Percentiles rank a stretch among this genome's conserved stretches.
Conservation (phyloP, 306 rosid genomes). For the Cotoneaster glaucophyllus region DNA sequence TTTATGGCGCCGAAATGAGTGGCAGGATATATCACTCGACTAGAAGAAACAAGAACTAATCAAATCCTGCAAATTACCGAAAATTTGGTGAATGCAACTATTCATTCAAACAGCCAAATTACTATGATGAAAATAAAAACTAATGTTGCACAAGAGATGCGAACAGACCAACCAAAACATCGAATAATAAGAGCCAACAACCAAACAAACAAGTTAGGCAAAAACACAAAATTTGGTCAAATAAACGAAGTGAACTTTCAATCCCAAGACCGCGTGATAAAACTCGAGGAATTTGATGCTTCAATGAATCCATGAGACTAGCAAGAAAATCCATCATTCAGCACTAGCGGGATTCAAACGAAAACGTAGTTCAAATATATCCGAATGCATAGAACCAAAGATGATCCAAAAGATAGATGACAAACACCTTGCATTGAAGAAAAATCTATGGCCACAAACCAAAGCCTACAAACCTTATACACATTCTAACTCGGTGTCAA, state of each 20-base stretch:
- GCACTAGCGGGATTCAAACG: background rate
- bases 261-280: background rate
- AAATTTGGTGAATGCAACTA: background rate
- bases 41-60: no score
- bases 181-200: no score
- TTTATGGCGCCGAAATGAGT: no score
- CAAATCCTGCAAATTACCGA: background rate
- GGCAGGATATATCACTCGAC: no score
- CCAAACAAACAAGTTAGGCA: no score
- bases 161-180: no score
- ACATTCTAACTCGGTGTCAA: background rate
- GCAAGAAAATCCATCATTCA: background rate
- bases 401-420: background rate
- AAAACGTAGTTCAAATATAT: no score
- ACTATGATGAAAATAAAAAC: no score
- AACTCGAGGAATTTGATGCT: background rate
- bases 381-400: background rate
- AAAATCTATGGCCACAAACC: background rate
- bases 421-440: background rate
- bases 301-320: background rate
- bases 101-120: no score
- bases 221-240: no score
- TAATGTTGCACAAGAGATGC: no score
- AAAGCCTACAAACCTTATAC: background rate
- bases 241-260: background rate